Evolutionary conservation across 179 eudicot species (phyloP).

Genomic region (Heliamphora ciliata): DNA sequence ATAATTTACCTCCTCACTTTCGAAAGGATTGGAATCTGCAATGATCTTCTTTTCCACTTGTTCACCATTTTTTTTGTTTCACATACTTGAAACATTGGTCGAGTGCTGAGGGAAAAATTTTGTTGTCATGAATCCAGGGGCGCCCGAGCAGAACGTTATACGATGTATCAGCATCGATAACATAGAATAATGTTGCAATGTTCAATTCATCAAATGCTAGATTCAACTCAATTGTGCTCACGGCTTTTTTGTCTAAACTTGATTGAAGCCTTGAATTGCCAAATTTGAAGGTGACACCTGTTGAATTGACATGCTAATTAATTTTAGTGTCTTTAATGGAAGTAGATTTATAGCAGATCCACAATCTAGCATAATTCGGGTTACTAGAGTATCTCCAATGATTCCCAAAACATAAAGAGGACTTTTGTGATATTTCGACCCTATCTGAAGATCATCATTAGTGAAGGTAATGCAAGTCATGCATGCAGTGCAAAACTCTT

Average conservation of each 20-base stretch:
- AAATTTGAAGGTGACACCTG: background rate
- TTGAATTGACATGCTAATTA: background rate
- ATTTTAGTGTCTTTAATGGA: background rate
- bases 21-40: background rate
- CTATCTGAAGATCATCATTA: background rate
- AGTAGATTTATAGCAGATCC: background rate
- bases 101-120: background rate
- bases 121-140: background rate
- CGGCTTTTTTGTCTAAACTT: background rate
- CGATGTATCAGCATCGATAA: slow-evolving; percentile 2
- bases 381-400: background rate
- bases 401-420: background rate
- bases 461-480: background rate
- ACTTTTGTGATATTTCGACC: background rate
- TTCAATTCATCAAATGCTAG: background rate
- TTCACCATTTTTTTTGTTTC: background rate
- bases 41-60: background rate
- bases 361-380: background rate
- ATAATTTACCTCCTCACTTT: background rate
- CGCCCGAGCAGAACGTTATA: background rate
- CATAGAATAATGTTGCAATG: background rate
- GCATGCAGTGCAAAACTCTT: background rate
- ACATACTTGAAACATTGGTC: background rate
- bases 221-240: background rate
- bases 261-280: background rate